A percentile compares a stretch with the other conserved stretches of the same genome.
These are phyloP conservation scores for Sordariomycetes sp. DNA, from an alignment of 2,329 filamentous ascomycete genomes.

Conservation along the genomic window DNA sequence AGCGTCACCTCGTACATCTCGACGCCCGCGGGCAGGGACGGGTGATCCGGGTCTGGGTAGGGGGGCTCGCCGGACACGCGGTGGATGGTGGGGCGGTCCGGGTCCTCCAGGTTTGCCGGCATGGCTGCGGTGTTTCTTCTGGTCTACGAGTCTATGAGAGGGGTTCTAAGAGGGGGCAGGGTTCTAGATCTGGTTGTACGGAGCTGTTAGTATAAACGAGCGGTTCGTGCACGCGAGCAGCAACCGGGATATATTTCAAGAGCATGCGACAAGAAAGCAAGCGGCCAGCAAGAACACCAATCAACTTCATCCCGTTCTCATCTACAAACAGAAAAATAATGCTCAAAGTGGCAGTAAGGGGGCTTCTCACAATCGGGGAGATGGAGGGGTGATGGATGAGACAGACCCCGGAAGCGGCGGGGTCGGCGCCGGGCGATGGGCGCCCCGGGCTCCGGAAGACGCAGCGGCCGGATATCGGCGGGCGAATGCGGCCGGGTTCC, in stretches of 20 bases:
- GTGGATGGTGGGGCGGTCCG: slow-evolving; percentile 58
- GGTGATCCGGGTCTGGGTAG: slow-evolving; percentile 50
- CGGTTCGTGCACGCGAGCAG: not conserved
- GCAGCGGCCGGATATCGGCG: not conserved
- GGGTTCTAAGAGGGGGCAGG: not conserved
- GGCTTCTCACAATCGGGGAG: too few species aligned
- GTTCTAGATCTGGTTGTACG: not conserved
- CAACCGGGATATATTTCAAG: not conserved
- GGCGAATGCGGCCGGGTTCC: not conserved
- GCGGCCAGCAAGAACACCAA: not conserved
- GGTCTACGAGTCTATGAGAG: not conserved
- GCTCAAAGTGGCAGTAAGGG: too few species aligned
- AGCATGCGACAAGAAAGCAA: not conserved
- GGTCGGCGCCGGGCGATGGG: not conserved
- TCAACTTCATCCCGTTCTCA: not conserved
- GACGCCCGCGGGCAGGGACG: slow-evolving; percentile 58
- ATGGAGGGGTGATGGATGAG: too few species aligned
- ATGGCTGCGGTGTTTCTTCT: slow-evolving; percentile 28
- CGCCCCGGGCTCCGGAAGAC: not conserved
- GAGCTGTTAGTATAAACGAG: not conserved
- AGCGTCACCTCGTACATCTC: slow-evolving; percentile 68
- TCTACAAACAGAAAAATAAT: too few species aligned
- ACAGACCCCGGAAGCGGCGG: too few species aligned
- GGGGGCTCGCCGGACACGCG: slow-evolving; percentile 56
- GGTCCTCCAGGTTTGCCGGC: slow-evolving; percentile 73